Base-by-base conservation (phyloP, 176 grass and related monocot species). In the Carex cristatella region DNA sequence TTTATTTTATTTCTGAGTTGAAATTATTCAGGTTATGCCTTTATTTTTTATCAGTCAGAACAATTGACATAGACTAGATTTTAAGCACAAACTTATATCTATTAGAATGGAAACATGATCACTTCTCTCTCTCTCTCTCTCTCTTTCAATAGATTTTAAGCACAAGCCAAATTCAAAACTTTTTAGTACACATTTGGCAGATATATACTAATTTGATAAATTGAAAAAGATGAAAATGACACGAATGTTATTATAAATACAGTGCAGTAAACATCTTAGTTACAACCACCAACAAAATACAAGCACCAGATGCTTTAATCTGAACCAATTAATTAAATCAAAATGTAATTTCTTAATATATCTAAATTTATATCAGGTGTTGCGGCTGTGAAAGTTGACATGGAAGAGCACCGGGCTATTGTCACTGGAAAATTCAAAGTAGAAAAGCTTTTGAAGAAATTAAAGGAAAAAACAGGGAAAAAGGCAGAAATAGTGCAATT, bases 381-480 rank as follows among this genome's bases (percentile, higher is more conserved):
- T 54, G 81, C 73, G 0, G 40, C 60, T 4, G 79, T 87, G 1
- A 90, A 71, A 37, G 71, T 87, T 28, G 85, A 87, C 14, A 90
- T 87, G 84, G 58, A 79, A 13, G 14, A 27, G 5, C 31, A 90
- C 31, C 81, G 28, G 8, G 88, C 85, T 40, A 87, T 64, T 33
- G 54, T 90, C 7, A 37, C 38, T 1, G 88, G 88, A 14, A 28
- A 55, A 16, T 61, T 90, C 7, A 75, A 90, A 10, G 51, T 76
- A 18, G 53, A 84, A 32, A 87, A 73, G 10, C 64, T 90, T 61
- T 51, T 90, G 37, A 87, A 87, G 49, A 90, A 80, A 33, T 63
- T 90, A 8, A 90, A 55, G 53, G 76, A 90, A 71, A 90, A 90
- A 37, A 84, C 84, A 0, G 80, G 88, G 0, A 90, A 90, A 38